A percentile compares a stretch with the other conserved stretches of the same genome.
Evolutionary conservation across 306 rosid genomes (phyloP).

Genomic region (Spatholobus suberectus): DNA sequence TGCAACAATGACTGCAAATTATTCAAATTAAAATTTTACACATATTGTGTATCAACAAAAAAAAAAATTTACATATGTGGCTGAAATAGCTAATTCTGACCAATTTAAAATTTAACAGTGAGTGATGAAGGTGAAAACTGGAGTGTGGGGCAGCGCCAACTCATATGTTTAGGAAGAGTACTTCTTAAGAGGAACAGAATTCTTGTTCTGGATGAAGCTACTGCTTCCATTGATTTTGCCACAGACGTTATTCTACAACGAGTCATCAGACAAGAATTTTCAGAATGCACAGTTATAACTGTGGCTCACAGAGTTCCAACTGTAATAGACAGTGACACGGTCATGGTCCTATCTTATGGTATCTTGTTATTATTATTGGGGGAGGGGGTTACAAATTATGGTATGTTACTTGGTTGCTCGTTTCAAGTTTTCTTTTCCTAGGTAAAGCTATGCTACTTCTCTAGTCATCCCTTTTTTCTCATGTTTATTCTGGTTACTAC

Average conservation of each 20-base stretch:
- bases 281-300: conserved; percentile 65
- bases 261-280: conserved; percentile 65
- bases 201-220: conserved; percentile 80
- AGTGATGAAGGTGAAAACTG: conserved; percentile 80
- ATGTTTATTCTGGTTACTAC: neutral
- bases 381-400: neutral
- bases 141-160: conserved; percentile 78
- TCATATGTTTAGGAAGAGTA: conserved; percentile 75
- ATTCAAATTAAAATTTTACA: neutral
- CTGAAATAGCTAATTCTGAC: neutral
- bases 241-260: conserved; percentile 63
- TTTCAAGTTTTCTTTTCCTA: neutral
- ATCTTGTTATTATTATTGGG: conserved; percentile 9
- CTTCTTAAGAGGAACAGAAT: conserved; percentile 66
- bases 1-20: neutral
- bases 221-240: conserved; percentile 74
- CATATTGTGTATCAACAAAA: neutral
- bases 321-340: conserved; percentile 73
- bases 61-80: neutral
- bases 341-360: conserved; percentile 79
- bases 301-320: conserved; percentile 81
- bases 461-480: neutral
- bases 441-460: neutral
- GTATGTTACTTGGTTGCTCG: neutral
- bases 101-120: conserved; percentile 34